Evolutionary conservation across 495 filamentous ascomycete species (phyloP).

Genomic region (Haplographium delicatum): DNA sequence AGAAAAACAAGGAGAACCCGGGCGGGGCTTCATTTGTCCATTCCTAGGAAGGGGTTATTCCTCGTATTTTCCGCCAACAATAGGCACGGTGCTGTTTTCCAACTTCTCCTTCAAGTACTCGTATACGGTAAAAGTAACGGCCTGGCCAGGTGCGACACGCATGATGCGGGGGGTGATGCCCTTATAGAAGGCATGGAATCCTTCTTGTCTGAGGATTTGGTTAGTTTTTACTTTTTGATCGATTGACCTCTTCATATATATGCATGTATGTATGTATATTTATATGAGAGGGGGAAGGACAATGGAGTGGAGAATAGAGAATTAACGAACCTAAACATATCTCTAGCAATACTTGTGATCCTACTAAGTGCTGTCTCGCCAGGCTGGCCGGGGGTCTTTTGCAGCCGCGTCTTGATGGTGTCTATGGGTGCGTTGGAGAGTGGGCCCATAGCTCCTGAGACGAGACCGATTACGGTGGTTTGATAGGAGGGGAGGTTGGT

Average conservation of each 20-base stretch:
- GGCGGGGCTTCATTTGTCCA: too few relatives aligned
- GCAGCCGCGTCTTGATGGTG: conserved; percentile 96
- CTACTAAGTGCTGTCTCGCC: conserved; percentile 74
- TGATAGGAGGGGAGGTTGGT: conserved; percentile 75
- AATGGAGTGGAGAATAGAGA: background rate
- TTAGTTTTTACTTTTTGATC: background rate
- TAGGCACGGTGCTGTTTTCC: conserved; percentile 62
- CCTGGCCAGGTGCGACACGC: conserved; percentile 95
- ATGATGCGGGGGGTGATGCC: conserved; percentile 97
- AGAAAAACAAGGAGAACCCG: background rate
- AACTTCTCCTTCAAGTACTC: conserved; percentile 81
- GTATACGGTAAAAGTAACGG: conserved; percentile 97
- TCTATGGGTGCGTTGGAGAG: conserved; percentile 97
- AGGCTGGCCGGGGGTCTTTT: conserved; percentile 77
- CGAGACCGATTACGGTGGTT: conserved; percentile 84
- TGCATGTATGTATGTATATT: too few relatives aligned
- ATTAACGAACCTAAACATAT: conserved; percentile 78
- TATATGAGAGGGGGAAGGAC: background rate
- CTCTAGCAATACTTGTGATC: conserved; percentile 70
- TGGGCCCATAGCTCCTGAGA: conserved; percentile 91
- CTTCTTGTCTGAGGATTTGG: conserved; percentile 60
- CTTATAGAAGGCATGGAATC: conserved; percentile 93
- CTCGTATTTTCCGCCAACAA: conserved; percentile 67
- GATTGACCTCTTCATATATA: background rate
- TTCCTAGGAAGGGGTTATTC: too few relatives aligned